Conservation (phyloP, 805 yeast species). For the Yamadazyma nakazawae region DNA sequence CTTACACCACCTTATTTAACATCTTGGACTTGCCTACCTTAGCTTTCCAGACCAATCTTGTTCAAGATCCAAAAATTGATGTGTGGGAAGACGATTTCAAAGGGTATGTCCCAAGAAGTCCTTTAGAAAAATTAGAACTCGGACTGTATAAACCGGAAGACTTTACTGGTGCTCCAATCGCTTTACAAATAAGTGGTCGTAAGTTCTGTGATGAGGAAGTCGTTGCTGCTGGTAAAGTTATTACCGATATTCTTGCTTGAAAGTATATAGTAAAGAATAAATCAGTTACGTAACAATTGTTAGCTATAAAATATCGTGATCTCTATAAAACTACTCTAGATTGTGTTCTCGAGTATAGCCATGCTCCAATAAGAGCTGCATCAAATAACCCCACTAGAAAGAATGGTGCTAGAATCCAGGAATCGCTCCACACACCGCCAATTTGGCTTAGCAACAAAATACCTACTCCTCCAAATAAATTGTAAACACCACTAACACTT, state of each 20-base stretch:
- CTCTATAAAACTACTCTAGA: not conserved
- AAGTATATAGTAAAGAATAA: not conserved
- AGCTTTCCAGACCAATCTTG: slow-evolving; percentile 58
- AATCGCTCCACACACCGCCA: slow-evolving; percentile 61
- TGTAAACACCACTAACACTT: slow-evolving; percentile 65
- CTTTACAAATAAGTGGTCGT: slow-evolving; percentile 51
- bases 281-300: not conserved
- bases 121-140: slow-evolving; percentile 47
- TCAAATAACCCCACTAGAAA: slow-evolving; percentile 45
- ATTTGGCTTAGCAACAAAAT: slow-evolving; percentile 55
- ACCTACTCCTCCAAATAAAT: slow-evolving; percentile 68
- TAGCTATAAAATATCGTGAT: not conserved
- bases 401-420: slow-evolving; percentile 59
- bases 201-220: slow-evolving; percentile 57
- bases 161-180: slow-evolving; percentile 52
- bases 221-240: slow-evolving; percentile 43
- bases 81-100: slow-evolving; percentile 36
- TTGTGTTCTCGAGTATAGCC: not conserved
- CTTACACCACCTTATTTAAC: slow-evolving; percentile 74
- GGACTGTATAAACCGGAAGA: slow-evolving; percentile 44
- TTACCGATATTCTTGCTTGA: slow-evolving; percentile 26
- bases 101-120: slow-evolving; percentile 40
- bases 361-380: slow-evolving; percentile 17
- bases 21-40: slow-evolving; percentile 68
- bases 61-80: slow-evolving; percentile 55